Base-by-base conservation (phyloP, 169 alveolate genomes). In the Babesia sp. region DNA sequence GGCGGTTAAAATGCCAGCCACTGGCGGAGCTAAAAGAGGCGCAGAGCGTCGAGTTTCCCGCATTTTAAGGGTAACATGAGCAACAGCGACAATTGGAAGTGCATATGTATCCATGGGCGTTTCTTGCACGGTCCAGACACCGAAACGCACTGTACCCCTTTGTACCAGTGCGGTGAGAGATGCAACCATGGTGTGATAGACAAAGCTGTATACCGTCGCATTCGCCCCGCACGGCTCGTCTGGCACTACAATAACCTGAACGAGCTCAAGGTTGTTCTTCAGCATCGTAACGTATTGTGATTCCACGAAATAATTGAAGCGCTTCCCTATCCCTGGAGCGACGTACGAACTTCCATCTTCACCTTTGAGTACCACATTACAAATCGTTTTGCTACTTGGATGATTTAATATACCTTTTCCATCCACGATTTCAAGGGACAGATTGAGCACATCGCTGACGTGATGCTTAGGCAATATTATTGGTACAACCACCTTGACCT, bases 141-240 rank as follows among this genome's bases (percentile, higher is more conserved):
- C 12, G 22, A n/a, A n/a, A 22, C 45, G 50, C 50, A 57, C 11
- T 6, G 1, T 36, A 1, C 50, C 67, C 26, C 14, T 31, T 11
- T 57, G 67, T 22, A 57, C 67, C 31, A 33, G 31, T 0, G 67
- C 67, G 31, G 24, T 33, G 2, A 57, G 50, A 3, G 67, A 11
- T 33, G 67, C 5, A n/a, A 20, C 5, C 67, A 8, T 0, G 28
- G 67, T 22, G n/a, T 39, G 24, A 39, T 57, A 57, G 3, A 57
- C 48, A 22, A 57, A 57, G n/a, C 67, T 57, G n/a, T 57, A 57
- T 5, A 57, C 46, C 28, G 18, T 22, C 16, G 48, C 67, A 5
- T 4, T 11, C 44, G 22, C 34, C 61, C 20, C 20, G n/a, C 45
- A 39, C n/a, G 0, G 29, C 1, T 33, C 48, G 11, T 16, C 18